Percentiles rank a stretch among this genome's conserved stretches.
Conservation (phyloP, 2,329 filamentous ascomycete genomes). For the Fusarium neocosmosporiellum region DNA sequence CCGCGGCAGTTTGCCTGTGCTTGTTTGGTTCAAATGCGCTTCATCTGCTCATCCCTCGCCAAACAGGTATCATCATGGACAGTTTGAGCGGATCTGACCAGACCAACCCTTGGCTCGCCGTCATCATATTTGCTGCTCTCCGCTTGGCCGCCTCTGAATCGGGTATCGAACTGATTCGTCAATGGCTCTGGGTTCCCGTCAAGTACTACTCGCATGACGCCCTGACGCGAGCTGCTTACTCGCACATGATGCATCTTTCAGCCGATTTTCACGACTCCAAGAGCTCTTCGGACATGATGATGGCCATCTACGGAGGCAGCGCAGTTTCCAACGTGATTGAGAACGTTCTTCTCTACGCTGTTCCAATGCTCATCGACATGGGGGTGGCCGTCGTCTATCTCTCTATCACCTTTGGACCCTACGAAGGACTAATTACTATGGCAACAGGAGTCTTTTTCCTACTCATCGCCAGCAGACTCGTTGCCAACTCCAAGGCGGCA, state of each 20-base stretch:
- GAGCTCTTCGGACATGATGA: conserved; percentile 68
- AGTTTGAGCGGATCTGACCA: conserved; percentile 65
- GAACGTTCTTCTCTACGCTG: conserved; percentile 66
- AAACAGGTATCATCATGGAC: conserved; percentile 83
- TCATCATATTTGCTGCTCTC: conserved; percentile 62
- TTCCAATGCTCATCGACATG: conserved; percentile 71
- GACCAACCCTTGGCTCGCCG: conserved; percentile 63
- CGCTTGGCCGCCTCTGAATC: conserved; percentile 66
- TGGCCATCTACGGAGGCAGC: conserved; percentile 66
- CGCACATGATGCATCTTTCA: conserved; percentile 69
- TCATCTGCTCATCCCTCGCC: conserved; percentile 82
- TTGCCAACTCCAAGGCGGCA: conserved; percentile 60
- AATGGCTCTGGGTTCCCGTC: conserved; percentile 69
- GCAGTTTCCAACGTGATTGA: conserved; percentile 68
- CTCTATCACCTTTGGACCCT: conserved; percentile 67
- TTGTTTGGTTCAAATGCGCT: conserved; percentile 77
- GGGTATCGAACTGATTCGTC: conserved; percentile 63
- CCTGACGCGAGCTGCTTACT: conserved; percentile 65
- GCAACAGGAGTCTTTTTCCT: conserved; percentile 68
- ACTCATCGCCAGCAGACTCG: conserved; percentile 63
- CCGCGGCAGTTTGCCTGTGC: conserved; percentile 73
- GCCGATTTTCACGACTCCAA: conserved; percentile 72
- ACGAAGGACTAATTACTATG: conserved; percentile 71
- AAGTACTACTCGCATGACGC: conserved; percentile 67
- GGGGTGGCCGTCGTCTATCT: conserved; percentile 69